phyloP scores from a whole-genome alignment of 495 filamentous ascomycete species.

The Pseudoneurospora amorphoporcata region DNA sequence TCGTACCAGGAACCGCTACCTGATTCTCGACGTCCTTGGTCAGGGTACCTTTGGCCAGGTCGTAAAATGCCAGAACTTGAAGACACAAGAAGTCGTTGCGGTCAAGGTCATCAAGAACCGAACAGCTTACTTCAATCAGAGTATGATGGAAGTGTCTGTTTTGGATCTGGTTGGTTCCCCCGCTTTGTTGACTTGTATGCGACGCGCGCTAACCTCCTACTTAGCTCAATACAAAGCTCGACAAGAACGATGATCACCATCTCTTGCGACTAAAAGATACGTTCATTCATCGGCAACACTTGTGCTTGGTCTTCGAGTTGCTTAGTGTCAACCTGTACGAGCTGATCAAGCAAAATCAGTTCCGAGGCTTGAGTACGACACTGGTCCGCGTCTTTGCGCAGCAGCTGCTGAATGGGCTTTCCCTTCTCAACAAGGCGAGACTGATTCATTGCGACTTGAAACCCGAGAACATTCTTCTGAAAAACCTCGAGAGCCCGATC shows the following conservation, averaged over 20 bases:
- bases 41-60: slow-evolving; percentile 99
- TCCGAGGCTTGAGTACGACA: slow-evolving; percentile 93
- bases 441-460: slow-evolving; percentile 98
- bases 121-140: slow-evolving; percentile 99
- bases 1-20: slow-evolving; percentile 74
- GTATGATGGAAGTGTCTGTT: slow-evolving; percentile 99
- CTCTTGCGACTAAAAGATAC: slow-evolving; percentile 93
- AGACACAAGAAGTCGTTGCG: slow-evolving; percentile 95
- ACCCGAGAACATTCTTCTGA: slow-evolving; percentile 94
- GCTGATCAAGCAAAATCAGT: slow-evolving; percentile 99
- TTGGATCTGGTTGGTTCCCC: slow-evolving; percentile 68
- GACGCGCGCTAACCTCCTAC: slow-evolving; percentile 1
- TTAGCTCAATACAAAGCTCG: slow-evolving; percentile 92
- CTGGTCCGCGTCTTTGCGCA: slow-evolving; percentile 97
- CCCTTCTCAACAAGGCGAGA: slow-evolving; percentile 89
- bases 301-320: slow-evolving; percentile 95
- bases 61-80: slow-evolving; percentile 97
- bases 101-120: slow-evolving; percentile 99
- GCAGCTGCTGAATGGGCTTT: slow-evolving; percentile 86
- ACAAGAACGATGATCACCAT: slow-evolving; percentile 99
- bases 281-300: slow-evolving; percentile 95
- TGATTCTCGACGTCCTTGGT: slow-evolving; percentile 95
- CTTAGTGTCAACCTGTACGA: slow-evolving; percentile 98
- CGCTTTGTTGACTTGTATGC: neutral
- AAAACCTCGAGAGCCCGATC: slow-evolving; percentile 97